Percentiles rank a stretch among this genome's conserved stretches.
phyloP scores from a whole-genome alignment of 139 green algal genomes.

The Ostreobium quekettii region DNA sequence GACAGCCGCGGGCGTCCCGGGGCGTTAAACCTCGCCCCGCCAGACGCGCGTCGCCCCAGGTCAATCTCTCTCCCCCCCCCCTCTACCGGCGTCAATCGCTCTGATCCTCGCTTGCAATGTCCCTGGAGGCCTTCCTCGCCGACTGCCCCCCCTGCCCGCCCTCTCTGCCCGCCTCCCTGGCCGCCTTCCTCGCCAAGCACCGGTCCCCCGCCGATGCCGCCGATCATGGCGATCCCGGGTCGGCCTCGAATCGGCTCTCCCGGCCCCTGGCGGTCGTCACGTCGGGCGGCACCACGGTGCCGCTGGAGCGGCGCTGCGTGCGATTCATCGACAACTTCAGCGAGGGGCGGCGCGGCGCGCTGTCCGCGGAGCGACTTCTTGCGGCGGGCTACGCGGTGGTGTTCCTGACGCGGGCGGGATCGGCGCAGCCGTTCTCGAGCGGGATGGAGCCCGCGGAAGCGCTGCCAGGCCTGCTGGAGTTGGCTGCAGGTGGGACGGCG shows the following conservation, averaged over 20 bases:
- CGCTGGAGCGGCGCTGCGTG: slow-evolving; percentile 87
- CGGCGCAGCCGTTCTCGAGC: slow-evolving; percentile 82
- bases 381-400: slow-evolving; percentile 85
- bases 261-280: slow-evolving; percentile 64
- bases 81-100: no score
- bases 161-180: no score
- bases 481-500: neutral
- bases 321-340: slow-evolving; percentile 99
- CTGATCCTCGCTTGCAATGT: no score
- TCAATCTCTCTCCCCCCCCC: no score
- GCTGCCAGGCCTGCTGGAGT: slow-evolving; percentile 33
- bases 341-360: slow-evolving; percentile 72
- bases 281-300: slow-evolving; percentile 91
- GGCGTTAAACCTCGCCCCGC: no score
- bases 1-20: no score
- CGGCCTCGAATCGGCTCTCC: neutral
- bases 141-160: no score
- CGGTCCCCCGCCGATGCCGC: neutral
- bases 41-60: no score
- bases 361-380: slow-evolving; percentile 79
- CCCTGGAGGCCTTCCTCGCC: no score
- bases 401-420: slow-evolving; percentile 70
- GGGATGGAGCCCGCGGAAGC: slow-evolving; percentile 26
- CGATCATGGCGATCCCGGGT: neutral
- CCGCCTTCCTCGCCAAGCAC: neutral